These are phyloP conservation scores for Oryza longistaminata DNA, from an alignment of 176 grass and related monocot genomes.

Conservation along the genomic window DNA sequence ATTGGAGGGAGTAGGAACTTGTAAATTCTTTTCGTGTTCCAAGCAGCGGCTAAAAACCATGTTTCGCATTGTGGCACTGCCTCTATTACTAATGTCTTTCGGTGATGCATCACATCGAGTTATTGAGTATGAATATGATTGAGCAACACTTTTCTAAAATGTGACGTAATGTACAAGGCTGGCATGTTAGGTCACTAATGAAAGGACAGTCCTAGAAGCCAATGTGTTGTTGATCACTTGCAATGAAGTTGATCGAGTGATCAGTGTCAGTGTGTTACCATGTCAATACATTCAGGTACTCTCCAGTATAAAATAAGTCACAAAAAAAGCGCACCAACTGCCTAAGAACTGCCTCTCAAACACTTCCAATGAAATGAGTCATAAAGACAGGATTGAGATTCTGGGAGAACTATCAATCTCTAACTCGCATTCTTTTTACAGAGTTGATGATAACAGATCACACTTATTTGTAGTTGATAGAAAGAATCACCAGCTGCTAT, in stretches of 20 bases:
- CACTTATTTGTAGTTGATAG: constrained; percentile 35
- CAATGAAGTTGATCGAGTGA: not conserved
- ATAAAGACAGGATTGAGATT: not conserved
- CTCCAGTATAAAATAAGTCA: not conserved
- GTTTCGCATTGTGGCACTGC: too few species aligned
- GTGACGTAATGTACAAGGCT: constrained; percentile 20
- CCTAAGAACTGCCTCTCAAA: not conserved
- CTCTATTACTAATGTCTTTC: not conserved
- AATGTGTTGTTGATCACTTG: not conserved
- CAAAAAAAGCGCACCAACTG: not conserved
- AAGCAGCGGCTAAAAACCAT: not conserved
- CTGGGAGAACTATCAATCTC: not conserved
- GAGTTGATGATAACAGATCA: constrained; percentile 15
- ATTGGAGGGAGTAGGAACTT: too few species aligned
- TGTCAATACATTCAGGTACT: not conserved
- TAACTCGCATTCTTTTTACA: constrained; percentile 29
- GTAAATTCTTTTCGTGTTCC: not conserved
- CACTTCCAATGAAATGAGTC: not conserved
- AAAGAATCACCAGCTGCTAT: constrained; percentile 50
- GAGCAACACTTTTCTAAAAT: not conserved
- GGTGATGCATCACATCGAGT: constrained; percentile 38
- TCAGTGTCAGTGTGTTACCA: not conserved
- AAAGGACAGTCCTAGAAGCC: not conserved
- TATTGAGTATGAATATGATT: not conserved
- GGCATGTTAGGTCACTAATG: constrained; percentile 5